Evolutionary conservation across 768 basidiomycete species (phyloP).

Genomic region (Kwoniella heveanensis): DNA sequence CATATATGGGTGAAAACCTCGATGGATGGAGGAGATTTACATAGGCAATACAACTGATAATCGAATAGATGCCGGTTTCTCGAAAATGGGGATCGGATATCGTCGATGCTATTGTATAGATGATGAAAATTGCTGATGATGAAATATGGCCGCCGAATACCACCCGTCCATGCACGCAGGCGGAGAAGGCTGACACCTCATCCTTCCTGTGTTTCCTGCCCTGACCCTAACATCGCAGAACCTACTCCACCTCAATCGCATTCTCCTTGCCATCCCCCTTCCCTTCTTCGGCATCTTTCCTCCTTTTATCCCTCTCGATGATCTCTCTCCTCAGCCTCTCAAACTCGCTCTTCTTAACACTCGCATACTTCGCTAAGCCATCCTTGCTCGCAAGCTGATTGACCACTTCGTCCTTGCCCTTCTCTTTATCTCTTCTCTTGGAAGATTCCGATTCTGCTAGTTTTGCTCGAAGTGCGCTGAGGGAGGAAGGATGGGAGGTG

Average conservation of each 20-base stretch:
- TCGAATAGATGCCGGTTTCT: too few relatives aligned
- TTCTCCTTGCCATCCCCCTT: constrained; percentile 27
- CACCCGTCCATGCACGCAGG: too few relatives aligned
- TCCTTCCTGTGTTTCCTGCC: neutral
- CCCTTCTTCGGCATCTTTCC: constrained; percentile 23
- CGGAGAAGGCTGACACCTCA: too few relatives aligned
- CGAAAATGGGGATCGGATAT: too few relatives aligned
- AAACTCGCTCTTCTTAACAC: constrained; percentile 42
- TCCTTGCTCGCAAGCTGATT: constrained; percentile 32
- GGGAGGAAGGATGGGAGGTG: constrained; percentile 47
- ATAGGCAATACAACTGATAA: too few relatives aligned
- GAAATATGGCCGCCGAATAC: too few relatives aligned
- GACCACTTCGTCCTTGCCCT: constrained; percentile 39
- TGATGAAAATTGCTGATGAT: too few relatives aligned
- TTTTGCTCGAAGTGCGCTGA: constrained; percentile 42
- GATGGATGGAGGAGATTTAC: too few relatives aligned
- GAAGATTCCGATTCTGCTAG: constrained; percentile 39
- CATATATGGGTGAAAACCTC: too few relatives aligned
- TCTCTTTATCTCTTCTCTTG: constrained; percentile 43
- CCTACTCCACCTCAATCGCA: constrained; percentile 46
- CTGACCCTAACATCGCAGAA: neutral
- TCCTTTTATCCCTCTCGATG: constrained; percentile 38
- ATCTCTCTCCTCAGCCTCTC: constrained; percentile 42
- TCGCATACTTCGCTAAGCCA: constrained; percentile 36
- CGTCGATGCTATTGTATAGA: too few relatives aligned